phyloP scores from a whole-genome alignment of 805 yeast genomes.

The Kuraishia capsulata region DNA sequence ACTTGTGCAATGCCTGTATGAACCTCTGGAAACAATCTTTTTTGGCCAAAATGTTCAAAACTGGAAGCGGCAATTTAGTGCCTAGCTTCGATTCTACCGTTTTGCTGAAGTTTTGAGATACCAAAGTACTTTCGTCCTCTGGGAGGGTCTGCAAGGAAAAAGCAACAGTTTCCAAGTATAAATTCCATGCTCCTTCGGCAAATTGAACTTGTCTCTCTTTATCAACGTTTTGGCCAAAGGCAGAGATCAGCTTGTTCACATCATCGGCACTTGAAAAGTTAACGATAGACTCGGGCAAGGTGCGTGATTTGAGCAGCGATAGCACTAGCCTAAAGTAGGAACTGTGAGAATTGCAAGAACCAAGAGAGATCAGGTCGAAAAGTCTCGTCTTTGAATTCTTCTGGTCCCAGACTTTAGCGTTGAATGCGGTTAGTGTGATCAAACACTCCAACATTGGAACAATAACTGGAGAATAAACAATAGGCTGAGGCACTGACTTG shows the following conservation, averaged over 20 bases:
- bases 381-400: constrained; percentile 39
- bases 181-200: constrained; percentile 17
- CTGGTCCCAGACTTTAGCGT: constrained; percentile 40
- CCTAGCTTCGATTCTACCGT: too few relatives aligned
- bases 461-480: constrained; percentile 36
- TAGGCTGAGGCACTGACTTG: constrained; percentile 19
- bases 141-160: too few relatives aligned
- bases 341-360: constrained; percentile 45
- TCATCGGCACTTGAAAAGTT: constrained; percentile 2
- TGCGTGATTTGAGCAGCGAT: constrained; percentile 9
- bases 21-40: too few relatives aligned
- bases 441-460: constrained; percentile 41
- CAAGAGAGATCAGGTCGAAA: constrained; percentile 35
- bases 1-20: too few relatives aligned
- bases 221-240: constrained; percentile 12
- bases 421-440: constrained; percentile 30
- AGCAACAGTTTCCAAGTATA: constrained; percentile 10
- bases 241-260: constrained; percentile 5
- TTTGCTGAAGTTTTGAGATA: too few relatives aligned
- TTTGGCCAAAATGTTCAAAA: too few relatives aligned
- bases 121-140: too few relatives aligned
- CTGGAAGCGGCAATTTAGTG: too few relatives aligned
- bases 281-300: constrained; percentile 2
- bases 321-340: constrained; percentile 30
- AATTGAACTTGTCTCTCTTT: constrained; percentile 15